A percentile compares a stretch with the other conserved stretches of the same genome.
These are phyloP conservation scores for Brassica juncea DNA, from an alignment of 345 rosid species.

Conservation along the genomic window DNA sequence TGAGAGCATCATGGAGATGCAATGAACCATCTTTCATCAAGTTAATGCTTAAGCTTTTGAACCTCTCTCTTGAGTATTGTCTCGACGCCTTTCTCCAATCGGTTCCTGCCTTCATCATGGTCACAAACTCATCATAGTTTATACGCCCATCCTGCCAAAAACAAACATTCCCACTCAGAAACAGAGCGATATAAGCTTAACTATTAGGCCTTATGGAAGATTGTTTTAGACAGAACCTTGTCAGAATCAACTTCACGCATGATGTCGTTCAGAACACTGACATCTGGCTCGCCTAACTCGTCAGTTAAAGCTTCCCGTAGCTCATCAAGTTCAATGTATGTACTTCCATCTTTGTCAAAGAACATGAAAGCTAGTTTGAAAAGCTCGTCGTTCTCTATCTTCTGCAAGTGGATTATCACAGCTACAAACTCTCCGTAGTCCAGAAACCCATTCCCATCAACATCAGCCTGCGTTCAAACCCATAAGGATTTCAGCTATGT, in stretches of 20 bases:
- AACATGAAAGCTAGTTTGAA: slow-evolving; percentile 86
- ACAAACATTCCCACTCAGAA: slow-evolving; percentile 10
- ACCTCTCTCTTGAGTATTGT: slow-evolving; percentile 94
- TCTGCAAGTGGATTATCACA: slow-evolving; percentile 92
- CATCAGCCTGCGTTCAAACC: slow-evolving; percentile 70
- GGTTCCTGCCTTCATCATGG: slow-evolving; percentile 98
- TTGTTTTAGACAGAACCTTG: slow-evolving; percentile 55
- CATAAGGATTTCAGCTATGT: neutral
- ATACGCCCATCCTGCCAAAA: slow-evolving; percentile 71
- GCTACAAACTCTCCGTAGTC: slow-evolving; percentile 97
- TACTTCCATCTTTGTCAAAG: slow-evolving; percentile 81
- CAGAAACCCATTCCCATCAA: slow-evolving; percentile 84
- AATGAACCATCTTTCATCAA: slow-evolving; percentile 96
- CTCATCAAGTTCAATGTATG: slow-evolving; percentile 77
- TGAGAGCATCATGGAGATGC: slow-evolving; percentile 80
- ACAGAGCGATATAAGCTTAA: neutral
- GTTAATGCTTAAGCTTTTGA: slow-evolving; percentile 90
- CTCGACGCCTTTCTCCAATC: slow-evolving; percentile 99
- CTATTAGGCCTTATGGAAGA: neutral
- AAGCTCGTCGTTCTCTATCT: slow-evolving; percentile 96
- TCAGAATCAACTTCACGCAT: slow-evolving; percentile 94
- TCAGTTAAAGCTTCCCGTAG: slow-evolving; percentile 72
- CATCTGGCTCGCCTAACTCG: slow-evolving; percentile 65
- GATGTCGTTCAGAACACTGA: slow-evolving; percentile 69
- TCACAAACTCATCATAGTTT: slow-evolving; percentile 90